Evolutionary conservation across 2,329 filamentous ascomycete genomes (phyloP).

Genomic region (Xylaria sp.): DNA sequence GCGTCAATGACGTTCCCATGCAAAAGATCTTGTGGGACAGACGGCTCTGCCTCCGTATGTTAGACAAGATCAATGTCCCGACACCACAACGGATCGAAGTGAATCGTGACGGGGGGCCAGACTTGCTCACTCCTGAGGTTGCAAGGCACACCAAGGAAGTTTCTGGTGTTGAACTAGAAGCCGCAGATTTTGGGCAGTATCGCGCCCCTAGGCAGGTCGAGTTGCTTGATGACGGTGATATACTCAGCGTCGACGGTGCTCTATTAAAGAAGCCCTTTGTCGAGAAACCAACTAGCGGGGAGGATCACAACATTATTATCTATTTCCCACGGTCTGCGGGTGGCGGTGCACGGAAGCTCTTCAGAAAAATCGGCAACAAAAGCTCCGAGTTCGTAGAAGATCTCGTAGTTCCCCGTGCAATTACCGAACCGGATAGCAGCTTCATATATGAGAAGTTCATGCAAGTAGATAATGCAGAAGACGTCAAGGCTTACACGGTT

Average conservation of each 20-base stretch:
- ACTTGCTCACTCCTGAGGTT: slow-evolving; percentile 79
- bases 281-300: slow-evolving; percentile 97
- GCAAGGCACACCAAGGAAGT: slow-evolving; percentile 82
- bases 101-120: slow-evolving; percentile 90
- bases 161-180: slow-evolving; percentile 79
- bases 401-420: slow-evolving; percentile 79
- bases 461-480: slow-evolving; percentile 94
- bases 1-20: slow-evolving; percentile 97
- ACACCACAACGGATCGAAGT: slow-evolving; percentile 91
- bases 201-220: slow-evolving; percentile 73
- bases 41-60: slow-evolving; percentile 84
- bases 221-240: slow-evolving; percentile 89
- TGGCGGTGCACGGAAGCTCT: slow-evolving; percentile 89
- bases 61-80: slow-evolving; percentile 89
- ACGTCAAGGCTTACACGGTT: slow-evolving; percentile 98
- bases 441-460: slow-evolving; percentile 99
- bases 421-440: slow-evolving; percentile 82
- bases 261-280: slow-evolving; percentile 92
- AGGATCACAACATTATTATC: slow-evolving; percentile 98
- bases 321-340: slow-evolving; percentile 91
- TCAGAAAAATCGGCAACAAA: slow-evolving; percentile 98
- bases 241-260: slow-evolving; percentile 85
- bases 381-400: slow-evolving; percentile 92
- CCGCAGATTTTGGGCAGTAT: slow-evolving; percentile 71
- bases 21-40: slow-evolving; percentile 97